These are phyloP conservation scores for Chimonanthus praecox DNA, from an alignment of 164 flowering plant genomes.

Conservation along the genomic window DNA sequence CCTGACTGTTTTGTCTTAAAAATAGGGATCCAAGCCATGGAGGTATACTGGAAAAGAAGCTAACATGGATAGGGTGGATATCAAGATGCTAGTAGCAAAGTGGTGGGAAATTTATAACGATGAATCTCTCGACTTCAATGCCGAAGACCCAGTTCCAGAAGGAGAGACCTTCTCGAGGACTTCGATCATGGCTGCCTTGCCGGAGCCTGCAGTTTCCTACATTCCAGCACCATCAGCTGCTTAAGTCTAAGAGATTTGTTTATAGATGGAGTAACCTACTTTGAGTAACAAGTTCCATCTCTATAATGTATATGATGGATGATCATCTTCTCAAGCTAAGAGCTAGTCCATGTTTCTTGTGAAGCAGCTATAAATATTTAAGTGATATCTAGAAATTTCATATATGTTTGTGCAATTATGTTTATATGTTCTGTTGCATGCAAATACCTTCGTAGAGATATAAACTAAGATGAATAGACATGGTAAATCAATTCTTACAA, in stretches of 20 bases:
- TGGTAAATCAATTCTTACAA: too few relatives aligned
- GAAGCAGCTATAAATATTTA: too few relatives aligned
- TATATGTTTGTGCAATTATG: too few relatives aligned
- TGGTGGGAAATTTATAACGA: constrained; percentile 61
- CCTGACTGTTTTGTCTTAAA: constrained; percentile 10
- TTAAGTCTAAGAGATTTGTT: constrained; percentile 1
- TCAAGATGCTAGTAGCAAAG: constrained; percentile 49
- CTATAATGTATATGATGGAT: too few relatives aligned
- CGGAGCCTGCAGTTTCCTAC: constrained; percentile 25
- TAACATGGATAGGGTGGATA: constrained; percentile 58
- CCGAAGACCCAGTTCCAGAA: constrained; percentile 6
- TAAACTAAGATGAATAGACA: too few relatives aligned
- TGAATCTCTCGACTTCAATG: constrained; percentile 36
- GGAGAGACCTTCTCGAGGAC: constrained; percentile 20
- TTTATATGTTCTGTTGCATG: too few relatives aligned
- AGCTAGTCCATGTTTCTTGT: too few relatives aligned
- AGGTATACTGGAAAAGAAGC: constrained; percentile 53
- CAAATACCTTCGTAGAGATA: too few relatives aligned
- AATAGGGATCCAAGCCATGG: constrained; percentile 60
- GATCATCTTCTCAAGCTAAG: too few relatives aligned
- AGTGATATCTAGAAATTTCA: too few relatives aligned
- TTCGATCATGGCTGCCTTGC: constrained; percentile 32
- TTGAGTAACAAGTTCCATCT: too few relatives aligned
- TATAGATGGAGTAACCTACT: too few relatives aligned
- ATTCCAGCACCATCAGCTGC: constrained; percentile 53